These are phyloP conservation scores for Ascochyta fabae DNA, from an alignment of 2,329 filamentous ascomycete genomes.

Conservation along the genomic window DNA sequence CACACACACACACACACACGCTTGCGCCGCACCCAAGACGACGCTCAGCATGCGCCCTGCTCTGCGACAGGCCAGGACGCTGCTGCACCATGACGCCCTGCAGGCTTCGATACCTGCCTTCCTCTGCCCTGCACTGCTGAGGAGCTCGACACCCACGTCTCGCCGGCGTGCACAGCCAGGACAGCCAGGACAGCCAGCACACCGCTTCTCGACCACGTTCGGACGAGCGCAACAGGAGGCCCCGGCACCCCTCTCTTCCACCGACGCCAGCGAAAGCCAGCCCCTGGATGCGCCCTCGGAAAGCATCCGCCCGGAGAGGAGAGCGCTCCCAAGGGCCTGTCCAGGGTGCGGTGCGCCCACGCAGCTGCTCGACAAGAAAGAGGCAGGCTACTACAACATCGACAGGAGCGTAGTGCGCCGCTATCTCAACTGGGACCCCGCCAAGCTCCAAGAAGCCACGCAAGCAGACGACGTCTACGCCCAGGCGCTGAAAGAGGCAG, in stretches of 20 bases:
- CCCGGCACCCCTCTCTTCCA: conserved; percentile 12
- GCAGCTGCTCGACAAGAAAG: conserved; percentile 61
- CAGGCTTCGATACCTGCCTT: conserved; percentile 40
- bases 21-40: not conserved
- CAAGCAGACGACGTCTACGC: conserved; percentile 49
- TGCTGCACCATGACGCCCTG: conserved; percentile 32
- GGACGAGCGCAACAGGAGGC: conserved; percentile 27
- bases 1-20: too few species aligned
- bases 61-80: conserved; percentile 36
- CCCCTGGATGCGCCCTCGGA: not conserved
- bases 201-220: conserved; percentile 33
- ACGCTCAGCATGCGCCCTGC: conserved; percentile 41
- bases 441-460: conserved; percentile 25
- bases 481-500: conserved; percentile 40
- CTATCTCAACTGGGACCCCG: conserved; percentile 42
- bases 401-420: conserved; percentile 56
- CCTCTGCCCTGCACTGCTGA: conserved; percentile 45
- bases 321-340: conserved; percentile 59
- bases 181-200: conserved; percentile 9
- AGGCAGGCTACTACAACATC: conserved; percentile 64
- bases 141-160: conserved; percentile 18
- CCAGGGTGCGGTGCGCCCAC: conserved; percentile 69
- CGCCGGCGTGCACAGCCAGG: conserved; percentile 16
- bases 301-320: conserved; percentile 4
- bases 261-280: conserved; percentile 8